phyloP scores from a whole-genome alignment of 495 filamentous ascomycete genomes.

The Parmelia sp. region DNA sequence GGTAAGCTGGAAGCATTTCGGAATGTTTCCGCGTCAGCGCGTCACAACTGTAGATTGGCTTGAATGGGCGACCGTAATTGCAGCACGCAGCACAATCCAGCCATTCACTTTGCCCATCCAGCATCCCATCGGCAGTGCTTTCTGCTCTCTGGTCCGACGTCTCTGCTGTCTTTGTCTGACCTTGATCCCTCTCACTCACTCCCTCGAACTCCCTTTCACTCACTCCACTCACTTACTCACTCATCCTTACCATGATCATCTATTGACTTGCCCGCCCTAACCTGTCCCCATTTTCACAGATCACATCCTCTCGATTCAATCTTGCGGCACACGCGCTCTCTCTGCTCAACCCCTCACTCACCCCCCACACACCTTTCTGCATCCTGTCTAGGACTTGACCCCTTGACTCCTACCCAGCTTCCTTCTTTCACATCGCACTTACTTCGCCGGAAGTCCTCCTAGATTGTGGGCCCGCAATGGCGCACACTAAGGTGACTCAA shows the following conservation, averaged over 20 bases:
- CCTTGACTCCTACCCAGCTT: background rate
- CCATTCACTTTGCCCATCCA: background rate
- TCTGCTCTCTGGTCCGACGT: too few relatives aligned
- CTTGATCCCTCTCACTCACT: too few relatives aligned
- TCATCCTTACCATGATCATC: background rate
- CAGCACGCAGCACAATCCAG: background rate
- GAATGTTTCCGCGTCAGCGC: constrained; percentile 3
- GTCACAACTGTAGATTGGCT: background rate
- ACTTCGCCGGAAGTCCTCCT: background rate
- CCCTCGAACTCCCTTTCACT: too few relatives aligned
- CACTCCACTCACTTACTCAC: background rate
- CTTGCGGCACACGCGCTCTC: background rate
- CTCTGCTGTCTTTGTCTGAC: too few relatives aligned
- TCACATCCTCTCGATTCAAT: background rate
- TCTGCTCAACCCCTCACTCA: background rate
- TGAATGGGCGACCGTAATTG: constrained; percentile 7
- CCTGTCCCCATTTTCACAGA: background rate
- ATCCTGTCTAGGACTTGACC: too few relatives aligned
- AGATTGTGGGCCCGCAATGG: constrained; percentile 45
- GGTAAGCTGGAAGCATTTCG: too few relatives aligned
- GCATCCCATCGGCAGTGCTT: too few relatives aligned
- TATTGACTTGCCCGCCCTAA: background rate
- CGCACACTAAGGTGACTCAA: constrained; percentile 61
- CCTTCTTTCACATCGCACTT: background rate
- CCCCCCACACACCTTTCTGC: background rate